phyloP scores from a whole-genome alignment of 208 protist species.

The Herpetomonas tarakana region DNA sequence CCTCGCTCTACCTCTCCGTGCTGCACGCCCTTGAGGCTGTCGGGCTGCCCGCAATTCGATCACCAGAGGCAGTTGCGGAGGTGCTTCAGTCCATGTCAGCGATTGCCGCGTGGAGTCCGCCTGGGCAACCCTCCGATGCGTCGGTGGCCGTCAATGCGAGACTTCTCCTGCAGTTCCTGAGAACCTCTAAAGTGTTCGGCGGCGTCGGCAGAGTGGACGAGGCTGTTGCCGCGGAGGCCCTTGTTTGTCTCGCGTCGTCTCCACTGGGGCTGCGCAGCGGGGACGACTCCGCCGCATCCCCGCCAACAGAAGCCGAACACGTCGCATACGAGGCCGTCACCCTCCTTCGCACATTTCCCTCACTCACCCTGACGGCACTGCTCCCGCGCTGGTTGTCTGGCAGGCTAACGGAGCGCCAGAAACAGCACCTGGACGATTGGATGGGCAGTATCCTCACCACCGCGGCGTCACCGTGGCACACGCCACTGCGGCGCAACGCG shows the following conservation, averaged over 20 bases:
- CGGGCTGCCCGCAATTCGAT: constrained; percentile 20
- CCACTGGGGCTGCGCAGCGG: neutral
- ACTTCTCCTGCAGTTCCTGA: constrained; percentile 18
- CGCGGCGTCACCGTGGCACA: neutral
- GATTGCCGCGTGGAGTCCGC: constrained; percentile 3
- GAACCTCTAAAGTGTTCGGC: constrained; percentile 9
- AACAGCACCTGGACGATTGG: neutral
- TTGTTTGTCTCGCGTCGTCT: constrained; percentile 12
- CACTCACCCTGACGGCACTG: constrained; percentile 11
- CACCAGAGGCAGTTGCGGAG: constrained; percentile 15
- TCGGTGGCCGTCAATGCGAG: too few species aligned
- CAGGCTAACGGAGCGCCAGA: neutral
- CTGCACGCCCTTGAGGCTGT: constrained; percentile 19
- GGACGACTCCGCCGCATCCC: neutral
- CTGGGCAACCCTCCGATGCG: too few species aligned
- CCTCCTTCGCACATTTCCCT: constrained; percentile 24
- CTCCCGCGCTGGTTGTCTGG: constrained; percentile 8
- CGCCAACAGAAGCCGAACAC: too few species aligned
- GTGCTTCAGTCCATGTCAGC: constrained; percentile 17
- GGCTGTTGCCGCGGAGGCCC: constrained; percentile 3
- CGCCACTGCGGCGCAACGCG: neutral
- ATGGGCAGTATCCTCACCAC: neutral
- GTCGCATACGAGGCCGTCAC: neutral
- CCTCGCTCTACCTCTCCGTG: neutral
- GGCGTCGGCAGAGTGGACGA: constrained; percentile 12